Base-by-base conservation (phyloP, 169 alveolate species). In the Cryptosporidium andersoni region DNA sequence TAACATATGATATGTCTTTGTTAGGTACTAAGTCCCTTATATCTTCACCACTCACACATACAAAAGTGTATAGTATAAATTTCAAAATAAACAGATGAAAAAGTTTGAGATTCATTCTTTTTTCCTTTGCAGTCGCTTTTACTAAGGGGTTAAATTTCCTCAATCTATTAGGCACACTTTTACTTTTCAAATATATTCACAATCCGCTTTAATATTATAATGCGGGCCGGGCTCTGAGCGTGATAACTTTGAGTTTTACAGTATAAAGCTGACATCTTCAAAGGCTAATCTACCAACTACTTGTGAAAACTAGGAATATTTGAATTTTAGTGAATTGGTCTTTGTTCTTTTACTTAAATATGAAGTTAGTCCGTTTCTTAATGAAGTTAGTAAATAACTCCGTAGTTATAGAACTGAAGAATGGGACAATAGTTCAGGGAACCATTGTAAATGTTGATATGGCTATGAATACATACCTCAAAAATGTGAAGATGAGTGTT, bases 381-480 rank as follows among this genome's bases (percentile, higher is more conserved):
- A 96, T 96, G 99, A 96, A 96, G 82, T 94, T 98, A 42, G 97
- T 96, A 53, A 95, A 95, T 82, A 98, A 98, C 94, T 92, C 98
- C 42, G 99, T 97, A 53, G 96, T 98, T 47, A 94, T 98, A 56
- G 99, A 97, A 92, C 92, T 98, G 67, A 97, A 97, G 92, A 98
- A 98, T 91, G 99, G 99, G 42, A 97, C 99, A 0, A 95, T 97
- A 51, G 92, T 98, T 45, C 96, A 94, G 16, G 99, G 99, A 5
- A 94, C 99, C 2, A 94, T 97, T 34, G 93, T 94, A 56, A 99
- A 98, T 49, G 99, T 98, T 8, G 99, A 98, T 82, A 94, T 98
- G 11, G 94, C 98, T 65, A 98, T 98, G 99, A 98, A 98, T 91
- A 98, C 99, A 36, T 99, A 98, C 89, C 90, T 98, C 90, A 97